Percentiles rank a stretch among this genome's conserved stretches.
phyloP scores from a whole-genome alignment of 2,329 filamentous ascomycete species.

The Arthrobotrys sinensis region DNA sequence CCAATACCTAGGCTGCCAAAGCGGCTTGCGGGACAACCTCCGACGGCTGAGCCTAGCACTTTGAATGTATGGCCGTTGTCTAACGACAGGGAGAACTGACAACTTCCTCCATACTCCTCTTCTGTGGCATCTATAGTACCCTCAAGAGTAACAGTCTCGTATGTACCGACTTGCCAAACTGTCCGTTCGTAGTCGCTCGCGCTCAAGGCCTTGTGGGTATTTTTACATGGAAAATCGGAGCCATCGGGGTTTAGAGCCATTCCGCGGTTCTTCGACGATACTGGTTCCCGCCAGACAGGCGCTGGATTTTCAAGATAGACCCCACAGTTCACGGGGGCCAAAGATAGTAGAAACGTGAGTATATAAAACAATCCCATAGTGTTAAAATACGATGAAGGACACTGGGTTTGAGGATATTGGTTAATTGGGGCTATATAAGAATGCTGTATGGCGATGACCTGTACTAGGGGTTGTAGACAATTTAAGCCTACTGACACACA shows the following conservation, averaged over 20 bases:
- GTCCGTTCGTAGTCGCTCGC: constrained; percentile 71
- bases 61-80: constrained; percentile 80
- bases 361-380: too few species aligned
- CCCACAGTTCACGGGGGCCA: too few species aligned
- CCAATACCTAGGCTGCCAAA: background rate
- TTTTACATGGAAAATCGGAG: constrained; percentile 57
- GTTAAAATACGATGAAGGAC: too few species aligned
- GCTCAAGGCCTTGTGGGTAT: background rate
- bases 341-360: too few species aligned
- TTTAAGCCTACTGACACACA: too few species aligned
- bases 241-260: constrained; percentile 22
- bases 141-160: constrained; percentile 67
- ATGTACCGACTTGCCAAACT: constrained; percentile 75
- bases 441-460: too few species aligned
- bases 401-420: too few species aligned
- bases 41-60: constrained; percentile 77
- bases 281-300: background rate
- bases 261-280: background rate
- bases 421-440: too few species aligned
- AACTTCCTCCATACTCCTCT: constrained; percentile 79
- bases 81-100: constrained; percentile 82
- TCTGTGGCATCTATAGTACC: too few species aligned
- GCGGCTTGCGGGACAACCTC: constrained; percentile 70
- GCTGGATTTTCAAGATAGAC: background rate
- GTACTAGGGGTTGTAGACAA: too few species aligned